Base-by-base conservation (phyloP, 2,329 filamentous ascomycete genomes). In the Drechslera avenae region DNA sequence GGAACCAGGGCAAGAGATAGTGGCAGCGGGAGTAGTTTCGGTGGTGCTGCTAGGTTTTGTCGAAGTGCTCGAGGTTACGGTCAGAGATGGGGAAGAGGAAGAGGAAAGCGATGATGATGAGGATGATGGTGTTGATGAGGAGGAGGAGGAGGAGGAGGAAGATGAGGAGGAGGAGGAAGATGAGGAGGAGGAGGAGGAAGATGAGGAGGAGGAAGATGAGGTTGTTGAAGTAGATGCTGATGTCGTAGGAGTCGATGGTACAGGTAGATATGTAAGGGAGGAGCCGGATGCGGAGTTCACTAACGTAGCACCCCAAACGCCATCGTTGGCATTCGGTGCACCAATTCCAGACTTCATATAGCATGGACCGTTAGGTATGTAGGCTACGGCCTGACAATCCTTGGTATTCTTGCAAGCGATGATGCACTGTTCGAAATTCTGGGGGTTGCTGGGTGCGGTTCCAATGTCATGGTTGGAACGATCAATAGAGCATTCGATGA, bases 401-500 rank as follows among this genome's bases (percentile, higher is more conserved):
- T 42, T 12, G 19, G 23, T 46, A 5, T 26, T 23, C 6, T 39
- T 46, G 17, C 56, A 59, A 31, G 43, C 47, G 9, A 44, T 39
- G 9, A 59, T 37, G 28, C 57, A 57, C 37, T 46, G 41, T 3
- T 30, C 33, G 17, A 23, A 56, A 16, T 32, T 45, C 3, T 13
- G 17, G 16, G 46, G 47, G n/a, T 37, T 33, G 10, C 19, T 35
- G 31, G 41, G 30, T 21, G 50, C 43, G 14, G 31, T 31, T n/a
- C 44, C 42, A 3, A 57, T 31, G n/a, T 60, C 44, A 17, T 14
- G 28, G 28, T 47, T 46, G n/a, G 14, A 32, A 3, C 48, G 49
- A 23, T 56, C 57, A 13, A 42, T 5, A 19, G 43, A 58, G 37
- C 57, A 62, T 39, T 58, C 54, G 17, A 60, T 39, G 10, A 52